phyloP scores from a whole-genome alignment of 257 asterid genomes.

The Anisodus acutangulus region DNA sequence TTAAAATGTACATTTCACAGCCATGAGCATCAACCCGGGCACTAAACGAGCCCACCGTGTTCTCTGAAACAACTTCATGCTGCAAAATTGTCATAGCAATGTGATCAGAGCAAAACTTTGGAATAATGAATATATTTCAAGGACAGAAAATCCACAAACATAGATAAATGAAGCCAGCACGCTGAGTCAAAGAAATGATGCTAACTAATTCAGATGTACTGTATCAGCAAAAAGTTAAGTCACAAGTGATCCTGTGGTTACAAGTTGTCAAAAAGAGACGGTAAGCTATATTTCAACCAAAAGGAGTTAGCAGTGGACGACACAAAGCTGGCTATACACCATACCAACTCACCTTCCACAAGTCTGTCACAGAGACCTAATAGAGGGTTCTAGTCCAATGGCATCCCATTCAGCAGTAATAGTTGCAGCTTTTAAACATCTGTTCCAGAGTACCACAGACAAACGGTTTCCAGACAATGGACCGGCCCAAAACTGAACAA shows the following conservation, averaged over 20 bases:
- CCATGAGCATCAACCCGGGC: slow-evolving; percentile 67
- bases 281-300: background rate
- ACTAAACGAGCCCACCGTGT: slow-evolving; percentile 59
- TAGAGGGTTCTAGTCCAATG: slow-evolving; percentile 79
- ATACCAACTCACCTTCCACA: slow-evolving; percentile 75
- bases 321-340: background rate
- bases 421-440: slow-evolving; percentile 62
- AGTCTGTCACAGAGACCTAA: slow-evolving; percentile 72
- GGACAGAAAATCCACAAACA: background rate
- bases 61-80: slow-evolving; percentile 62
- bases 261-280: background rate
- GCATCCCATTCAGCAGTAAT: slow-evolving; percentile 67
- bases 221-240: background rate
- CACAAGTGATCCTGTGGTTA: background rate
- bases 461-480: slow-evolving; percentile 80
- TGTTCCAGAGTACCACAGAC: slow-evolving; percentile 83
- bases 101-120: background rate
- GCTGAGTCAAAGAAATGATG: background rate
- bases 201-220: background rate
- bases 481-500: slow-evolving; percentile 90
- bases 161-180: background rate
- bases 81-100: slow-evolving; percentile 42
- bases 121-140: background rate
- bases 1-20: slow-evolving; percentile 73
- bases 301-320: background rate